Conservation (phyloP, 106 monocot genomes). For the Dendrobium officinale region DNA sequence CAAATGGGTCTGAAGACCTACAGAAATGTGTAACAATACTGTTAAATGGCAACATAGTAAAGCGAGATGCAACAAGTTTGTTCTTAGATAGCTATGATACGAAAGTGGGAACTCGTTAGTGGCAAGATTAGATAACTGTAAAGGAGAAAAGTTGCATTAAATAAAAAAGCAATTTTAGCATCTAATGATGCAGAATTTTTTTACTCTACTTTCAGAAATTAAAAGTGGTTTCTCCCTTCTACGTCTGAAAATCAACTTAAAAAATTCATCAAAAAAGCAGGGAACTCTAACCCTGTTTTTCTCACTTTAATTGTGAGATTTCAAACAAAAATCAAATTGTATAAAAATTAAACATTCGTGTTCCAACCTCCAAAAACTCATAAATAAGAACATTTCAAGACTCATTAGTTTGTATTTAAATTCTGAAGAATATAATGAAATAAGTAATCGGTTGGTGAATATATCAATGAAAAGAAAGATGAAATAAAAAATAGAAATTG, state of each 20-base stretch:
- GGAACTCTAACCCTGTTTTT: too few species aligned
- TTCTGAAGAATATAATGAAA: neutral
- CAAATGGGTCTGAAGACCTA: conserved; percentile 71
- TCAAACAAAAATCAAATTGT: neutral
- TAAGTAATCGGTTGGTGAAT: neutral
- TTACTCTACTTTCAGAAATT: neutral
- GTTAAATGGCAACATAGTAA: neutral
- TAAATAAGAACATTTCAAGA: neutral
- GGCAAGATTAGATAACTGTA: neutral
- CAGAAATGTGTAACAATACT: neutral
- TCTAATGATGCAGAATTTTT: neutral
- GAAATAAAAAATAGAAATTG: neutral
- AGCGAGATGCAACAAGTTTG: neutral
- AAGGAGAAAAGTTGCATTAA: neutral
- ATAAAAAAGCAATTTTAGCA: neutral
- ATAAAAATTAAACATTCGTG: neutral
- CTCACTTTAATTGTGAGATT: neutral
- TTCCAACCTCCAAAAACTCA: neutral
- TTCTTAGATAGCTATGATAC: neutral
- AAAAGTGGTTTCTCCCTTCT: neutral
- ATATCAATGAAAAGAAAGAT: neutral
- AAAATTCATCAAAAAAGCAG: too few species aligned
- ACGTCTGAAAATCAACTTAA: too few species aligned
- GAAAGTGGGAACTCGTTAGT: neutral
- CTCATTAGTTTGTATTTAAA: neutral